These are phyloP conservation scores for Paracamarosporium sp. DNA, from an alignment of 2,329 filamentous ascomycete genomes.

Conservation along the genomic window DNA sequence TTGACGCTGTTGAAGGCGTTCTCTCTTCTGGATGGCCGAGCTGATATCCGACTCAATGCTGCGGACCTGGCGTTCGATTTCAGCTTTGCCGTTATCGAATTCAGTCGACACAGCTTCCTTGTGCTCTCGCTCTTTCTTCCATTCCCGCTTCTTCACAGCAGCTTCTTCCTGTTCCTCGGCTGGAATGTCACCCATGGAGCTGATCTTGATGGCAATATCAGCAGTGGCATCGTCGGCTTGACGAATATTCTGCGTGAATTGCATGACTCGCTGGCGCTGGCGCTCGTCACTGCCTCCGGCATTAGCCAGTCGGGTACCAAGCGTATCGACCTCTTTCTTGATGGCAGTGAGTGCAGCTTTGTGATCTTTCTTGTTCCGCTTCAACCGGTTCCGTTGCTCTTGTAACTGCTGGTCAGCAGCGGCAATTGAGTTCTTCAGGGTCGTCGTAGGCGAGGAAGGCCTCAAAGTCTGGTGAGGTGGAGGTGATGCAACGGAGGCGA, in stretches of 20 bases:
- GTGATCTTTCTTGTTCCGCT: slow-evolving; percentile 76
- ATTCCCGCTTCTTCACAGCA: slow-evolving; percentile 63
- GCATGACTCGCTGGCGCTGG: slow-evolving; percentile 74
- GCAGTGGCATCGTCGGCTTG: slow-evolving; percentile 70
- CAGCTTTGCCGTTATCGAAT: slow-evolving; percentile 67
- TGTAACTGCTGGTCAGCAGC: slow-evolving; percentile 73
- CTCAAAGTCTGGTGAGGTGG: slow-evolving; percentile 68
- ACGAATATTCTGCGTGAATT: slow-evolving; percentile 76
- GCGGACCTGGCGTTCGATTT: slow-evolving; percentile 68
- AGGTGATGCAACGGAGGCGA: slow-evolving; percentile 48
- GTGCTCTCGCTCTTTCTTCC: slow-evolving; percentile 60
- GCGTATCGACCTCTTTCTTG: slow-evolving; percentile 76
- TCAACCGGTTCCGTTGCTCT: slow-evolving; percentile 73
- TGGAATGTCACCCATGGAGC: slow-evolving; percentile 68
- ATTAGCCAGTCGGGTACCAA: slow-evolving; percentile 69
- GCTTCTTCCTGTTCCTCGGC: slow-evolving; percentile 66
- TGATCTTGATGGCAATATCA: slow-evolving; percentile 66
- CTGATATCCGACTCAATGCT: slow-evolving; percentile 69
- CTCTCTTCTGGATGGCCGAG: slow-evolving; percentile 70
- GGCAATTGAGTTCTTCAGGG: slow-evolving; percentile 76
- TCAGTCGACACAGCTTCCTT: slow-evolving; percentile 60
- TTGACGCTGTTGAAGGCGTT: slow-evolving; percentile 75
- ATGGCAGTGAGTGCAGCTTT: slow-evolving; percentile 71
- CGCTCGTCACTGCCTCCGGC: slow-evolving; percentile 78
- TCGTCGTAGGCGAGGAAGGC: slow-evolving; percentile 78